Evolutionary conservation across 345 rosid species (phyloP), one percentile per base, ranked within the genome.

Genomic region (Populus tremula): DNA sequence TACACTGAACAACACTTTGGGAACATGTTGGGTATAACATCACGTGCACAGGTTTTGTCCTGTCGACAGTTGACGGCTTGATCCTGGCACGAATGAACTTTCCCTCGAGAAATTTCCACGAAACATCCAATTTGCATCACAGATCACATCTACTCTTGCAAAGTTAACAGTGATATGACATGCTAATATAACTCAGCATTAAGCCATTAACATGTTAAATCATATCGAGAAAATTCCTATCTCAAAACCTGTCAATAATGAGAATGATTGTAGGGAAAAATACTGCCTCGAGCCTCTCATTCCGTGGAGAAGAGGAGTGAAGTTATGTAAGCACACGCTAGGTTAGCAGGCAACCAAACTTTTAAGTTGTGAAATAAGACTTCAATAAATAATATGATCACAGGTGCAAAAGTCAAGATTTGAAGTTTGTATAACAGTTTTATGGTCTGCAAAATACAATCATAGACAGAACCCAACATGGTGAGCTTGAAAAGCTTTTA

Each of bases 401-500:
- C 41, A 62, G 72, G 77, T 14, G 68, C 29, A 69, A 53, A 25
- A 38, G 59, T 61, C 77, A 54, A 38, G 72, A 73, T 43, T 35
- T 63, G 29, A 50, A 71, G 67, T 76, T 75, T 59, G 65, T 66
- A 69, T 39, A 66, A 49, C 31, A 43, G 72, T 76, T 73, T 54
- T 5, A 59, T 43, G 53, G 75, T 80, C 75, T 65, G 56, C 76
- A 63, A 76, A 76, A 71, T 67, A 76, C 65, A 81, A 21, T 5
- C 67, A 79, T 53, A 38, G 74, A 82, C 63, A 62, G 72, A 75
- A 73, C 31, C 54, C 69, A 72, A 75, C 54, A 75, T 25, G 68
- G 43, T 27, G 38, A 73, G 77, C 79, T 81, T 72, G 66, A 72
- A 50, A 53, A 73, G 56, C 79, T 76, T 82, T 85, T 86, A 77